phyloP scores from a whole-genome alignment of 2,329 filamentous ascomycete species.

The Cytospora piceae region DNA sequence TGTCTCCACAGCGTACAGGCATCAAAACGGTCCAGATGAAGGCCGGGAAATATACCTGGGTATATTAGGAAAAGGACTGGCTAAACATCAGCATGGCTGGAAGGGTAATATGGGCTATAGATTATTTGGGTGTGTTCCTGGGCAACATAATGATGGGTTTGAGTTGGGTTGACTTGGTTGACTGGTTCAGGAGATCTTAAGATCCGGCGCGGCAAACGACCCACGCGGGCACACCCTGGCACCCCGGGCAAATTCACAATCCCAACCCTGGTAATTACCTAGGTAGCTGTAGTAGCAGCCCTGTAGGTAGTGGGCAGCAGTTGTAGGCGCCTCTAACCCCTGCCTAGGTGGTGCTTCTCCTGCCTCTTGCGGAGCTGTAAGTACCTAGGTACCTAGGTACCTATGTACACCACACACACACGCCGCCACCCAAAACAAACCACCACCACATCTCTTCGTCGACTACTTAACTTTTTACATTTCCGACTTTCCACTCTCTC shows the following conservation, averaged over 20 bases:
- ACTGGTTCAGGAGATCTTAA: slow-evolving; percentile 21
- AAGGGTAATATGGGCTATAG: background rate
- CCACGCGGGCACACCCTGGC: background rate
- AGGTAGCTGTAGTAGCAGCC: background rate
- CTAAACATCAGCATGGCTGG: background rate
- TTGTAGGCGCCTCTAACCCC: background rate
- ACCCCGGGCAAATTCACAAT: background rate
- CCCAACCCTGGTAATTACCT: background rate
- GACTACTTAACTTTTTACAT: slow-evolving; percentile 10
- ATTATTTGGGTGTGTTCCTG: background rate
- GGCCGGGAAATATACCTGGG: background rate
- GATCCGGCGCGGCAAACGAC: slow-evolving; percentile 16
- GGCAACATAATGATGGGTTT: background rate
- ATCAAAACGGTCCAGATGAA: background rate
- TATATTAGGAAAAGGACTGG: background rate
- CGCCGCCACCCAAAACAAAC: background rate
- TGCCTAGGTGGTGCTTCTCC: background rate
- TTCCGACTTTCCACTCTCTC: background rate
- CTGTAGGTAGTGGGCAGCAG: background rate
- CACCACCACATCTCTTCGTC: background rate
- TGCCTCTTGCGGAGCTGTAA: background rate
- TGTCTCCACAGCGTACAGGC: background rate
- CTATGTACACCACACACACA: background rate
- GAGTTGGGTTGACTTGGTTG: slow-evolving; percentile 12
- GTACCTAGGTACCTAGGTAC: background rate